Conservation (phyloP, 805 yeast species). For the Teunomyces stri region DNA sequence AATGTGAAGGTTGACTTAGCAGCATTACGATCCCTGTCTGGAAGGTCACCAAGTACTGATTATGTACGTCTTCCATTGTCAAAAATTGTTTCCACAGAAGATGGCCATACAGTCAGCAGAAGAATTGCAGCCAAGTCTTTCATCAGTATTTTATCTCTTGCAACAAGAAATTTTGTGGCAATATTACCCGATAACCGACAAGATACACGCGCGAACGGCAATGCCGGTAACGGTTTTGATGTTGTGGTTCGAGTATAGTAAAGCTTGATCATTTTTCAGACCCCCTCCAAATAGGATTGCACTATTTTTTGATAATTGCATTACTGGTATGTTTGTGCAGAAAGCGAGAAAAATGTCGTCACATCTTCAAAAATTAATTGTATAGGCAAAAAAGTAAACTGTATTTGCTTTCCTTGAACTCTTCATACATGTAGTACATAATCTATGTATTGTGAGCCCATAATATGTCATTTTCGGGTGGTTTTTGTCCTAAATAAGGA, state of each 20-base stretch:
- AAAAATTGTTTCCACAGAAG: neutral
- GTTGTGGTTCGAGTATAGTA: neutral
- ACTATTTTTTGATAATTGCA: too few relatives aligned
- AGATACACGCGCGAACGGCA: neutral
- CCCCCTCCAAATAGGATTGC: too few relatives aligned
- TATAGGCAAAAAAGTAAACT: too few relatives aligned
- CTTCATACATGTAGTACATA: too few relatives aligned
- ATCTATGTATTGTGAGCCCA: neutral
- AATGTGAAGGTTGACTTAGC: neutral
- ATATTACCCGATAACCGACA: neutral
- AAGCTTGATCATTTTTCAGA: neutral
- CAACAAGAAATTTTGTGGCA: constrained; percentile 10
- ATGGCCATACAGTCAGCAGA: constrained; percentile 14
- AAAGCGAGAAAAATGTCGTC: too few relatives aligned
- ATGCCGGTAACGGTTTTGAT: neutral
- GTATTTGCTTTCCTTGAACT: too few relatives aligned
- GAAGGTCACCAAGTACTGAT: neutral
- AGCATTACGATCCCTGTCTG: neutral
- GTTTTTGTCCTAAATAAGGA: neutral
- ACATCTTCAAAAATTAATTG: too few relatives aligned
- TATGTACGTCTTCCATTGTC: neutral
- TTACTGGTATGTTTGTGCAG: too few relatives aligned
- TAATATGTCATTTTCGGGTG: neutral
- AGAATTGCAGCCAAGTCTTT: constrained; percentile 29
- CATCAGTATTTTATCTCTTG: constrained; percentile 24